Percentiles rank a stretch among this genome's conserved stretches.
Evolutionary conservation across 2,329 filamentous ascomycete genomes (phyloP).

Genomic region (Bipolaris zeicola): DNA sequence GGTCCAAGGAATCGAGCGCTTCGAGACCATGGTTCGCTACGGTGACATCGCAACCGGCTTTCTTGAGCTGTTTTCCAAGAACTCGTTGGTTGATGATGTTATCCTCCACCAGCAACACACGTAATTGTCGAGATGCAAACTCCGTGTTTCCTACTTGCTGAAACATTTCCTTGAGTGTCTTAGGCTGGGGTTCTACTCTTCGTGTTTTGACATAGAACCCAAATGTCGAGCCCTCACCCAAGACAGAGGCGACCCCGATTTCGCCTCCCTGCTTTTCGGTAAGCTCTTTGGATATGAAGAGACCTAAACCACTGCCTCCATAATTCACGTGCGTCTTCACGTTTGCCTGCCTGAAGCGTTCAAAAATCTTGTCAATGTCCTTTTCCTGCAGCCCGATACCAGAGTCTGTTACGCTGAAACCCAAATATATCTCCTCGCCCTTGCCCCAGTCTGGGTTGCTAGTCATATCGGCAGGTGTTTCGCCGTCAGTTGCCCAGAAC

Average conservation of each 20-base stretch:
- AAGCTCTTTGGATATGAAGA: conserved; percentile 55
- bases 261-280: conserved; percentile 54
- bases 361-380: conserved; percentile 49
- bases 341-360: conserved; percentile 45
- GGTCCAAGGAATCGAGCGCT: conserved; percentile 41
- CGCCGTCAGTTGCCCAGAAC: conserved; percentile 39
- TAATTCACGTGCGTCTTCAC: conserved; percentile 50
- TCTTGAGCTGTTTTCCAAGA: conserved; percentile 44
- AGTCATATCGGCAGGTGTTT: conserved; percentile 31
- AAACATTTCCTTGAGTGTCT: conserved; percentile 12
- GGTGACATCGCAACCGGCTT: conserved; percentile 37
- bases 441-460: conserved; percentile 43
- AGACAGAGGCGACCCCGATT: conserved; percentile 51
- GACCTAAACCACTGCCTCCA: conserved; percentile 52
- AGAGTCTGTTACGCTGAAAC: conserved; percentile 48
- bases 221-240: conserved; percentile 50
- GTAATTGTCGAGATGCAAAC: conserved; percentile 17
- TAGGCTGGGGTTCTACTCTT: conserved; percentile 24
- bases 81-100: conserved; percentile 49
- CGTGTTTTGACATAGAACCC: conserved; percentile 52
- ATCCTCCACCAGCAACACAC: conserved; percentile 47
- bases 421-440: conserved; percentile 49
- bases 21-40: conserved; percentile 48
- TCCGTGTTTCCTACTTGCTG: conserved; percentile 7
- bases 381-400: conserved; percentile 49